A percentile compares a stretch with the other conserved stretches of the same genome.
Evolutionary conservation across 768 basidiomycete species (phyloP).

Genomic region (Lyophyllum atratum): DNA sequence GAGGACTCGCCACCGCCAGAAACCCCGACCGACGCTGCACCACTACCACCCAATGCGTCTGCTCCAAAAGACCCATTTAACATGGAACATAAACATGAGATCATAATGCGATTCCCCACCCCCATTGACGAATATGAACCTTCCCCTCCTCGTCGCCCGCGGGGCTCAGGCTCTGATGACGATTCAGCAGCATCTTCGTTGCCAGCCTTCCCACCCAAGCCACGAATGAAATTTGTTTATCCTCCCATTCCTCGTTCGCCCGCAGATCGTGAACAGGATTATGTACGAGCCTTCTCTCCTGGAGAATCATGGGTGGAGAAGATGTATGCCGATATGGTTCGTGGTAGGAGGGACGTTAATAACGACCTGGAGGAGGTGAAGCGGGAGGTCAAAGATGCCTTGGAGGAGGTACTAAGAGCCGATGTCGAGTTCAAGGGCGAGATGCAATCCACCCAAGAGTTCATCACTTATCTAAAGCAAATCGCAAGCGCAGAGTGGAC

Average conservation of each 20-base stretch:
- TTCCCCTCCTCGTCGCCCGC: not conserved
- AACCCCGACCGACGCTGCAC: not conserved
- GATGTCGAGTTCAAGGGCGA: conserved; percentile 1
- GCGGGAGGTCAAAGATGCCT: not conserved
- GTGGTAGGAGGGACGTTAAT: not conserved
- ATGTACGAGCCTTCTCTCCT: not conserved
- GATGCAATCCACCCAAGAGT: not conserved
- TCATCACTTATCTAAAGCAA: not conserved
- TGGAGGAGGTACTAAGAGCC: not conserved
- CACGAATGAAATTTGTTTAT: not conserved
- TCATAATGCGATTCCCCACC: not conserved
- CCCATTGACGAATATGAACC: not conserved
- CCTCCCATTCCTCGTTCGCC: not conserved
- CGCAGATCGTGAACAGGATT: not conserved
- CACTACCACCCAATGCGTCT: not conserved
- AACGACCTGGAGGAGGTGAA: not conserved
- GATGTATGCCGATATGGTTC: not conserved
- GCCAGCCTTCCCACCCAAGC: not conserved
- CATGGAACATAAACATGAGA: not conserved
- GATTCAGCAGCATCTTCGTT: not conserved
- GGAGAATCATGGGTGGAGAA: conserved; percentile 1
- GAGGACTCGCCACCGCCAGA: not conserved
- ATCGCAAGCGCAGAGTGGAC: not conserved
- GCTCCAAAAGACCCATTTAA: not conserved
- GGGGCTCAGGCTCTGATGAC: not conserved